Evolutionary conservation across 2,329 filamentous ascomycete genomes (phyloP).

Genomic region (Colletotrichum sp.): DNA sequence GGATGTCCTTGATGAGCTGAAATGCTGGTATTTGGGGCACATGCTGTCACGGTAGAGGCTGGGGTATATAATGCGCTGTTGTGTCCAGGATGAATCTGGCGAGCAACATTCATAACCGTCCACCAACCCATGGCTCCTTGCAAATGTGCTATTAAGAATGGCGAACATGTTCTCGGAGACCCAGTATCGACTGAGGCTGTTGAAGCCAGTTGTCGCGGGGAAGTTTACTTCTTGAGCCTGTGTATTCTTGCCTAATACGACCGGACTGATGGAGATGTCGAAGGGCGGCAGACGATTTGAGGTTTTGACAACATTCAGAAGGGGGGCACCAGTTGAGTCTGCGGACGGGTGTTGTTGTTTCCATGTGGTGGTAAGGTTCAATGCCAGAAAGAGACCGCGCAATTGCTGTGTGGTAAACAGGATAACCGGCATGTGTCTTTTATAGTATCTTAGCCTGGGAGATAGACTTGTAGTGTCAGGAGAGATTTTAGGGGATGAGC

Average conservation of each 20-base stretch:
- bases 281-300: neutral
- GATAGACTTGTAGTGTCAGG: neutral
- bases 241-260: neutral
- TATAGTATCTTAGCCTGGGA: neutral
- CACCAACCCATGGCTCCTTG: too few species aligned
- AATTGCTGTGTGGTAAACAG: neutral
- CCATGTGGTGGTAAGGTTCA: neutral
- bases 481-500: fast-evolving
- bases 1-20: too few species aligned
- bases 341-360: fast-evolving
- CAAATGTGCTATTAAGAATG: too few species aligned
- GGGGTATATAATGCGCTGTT: too few species aligned
- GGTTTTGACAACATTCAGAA: neutral
- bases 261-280: fast-evolving
- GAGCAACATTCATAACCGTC: too few species aligned
- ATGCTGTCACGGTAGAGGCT: too few species aligned
- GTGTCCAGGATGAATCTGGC: too few species aligned
- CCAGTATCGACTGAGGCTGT: fast-evolving
- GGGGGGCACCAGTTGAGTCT: fast-evolving
- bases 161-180: too few species aligned
- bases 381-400: neutral
- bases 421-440: fast-evolving
- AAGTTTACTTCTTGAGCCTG: fast-evolving
- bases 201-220: fast-evolving
- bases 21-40: too few species aligned